These are phyloP conservation scores for Beauveria scarabaeidicola DNA, from an alignment of 2,329 filamentous ascomycete species.

Conservation along the genomic window DNA sequence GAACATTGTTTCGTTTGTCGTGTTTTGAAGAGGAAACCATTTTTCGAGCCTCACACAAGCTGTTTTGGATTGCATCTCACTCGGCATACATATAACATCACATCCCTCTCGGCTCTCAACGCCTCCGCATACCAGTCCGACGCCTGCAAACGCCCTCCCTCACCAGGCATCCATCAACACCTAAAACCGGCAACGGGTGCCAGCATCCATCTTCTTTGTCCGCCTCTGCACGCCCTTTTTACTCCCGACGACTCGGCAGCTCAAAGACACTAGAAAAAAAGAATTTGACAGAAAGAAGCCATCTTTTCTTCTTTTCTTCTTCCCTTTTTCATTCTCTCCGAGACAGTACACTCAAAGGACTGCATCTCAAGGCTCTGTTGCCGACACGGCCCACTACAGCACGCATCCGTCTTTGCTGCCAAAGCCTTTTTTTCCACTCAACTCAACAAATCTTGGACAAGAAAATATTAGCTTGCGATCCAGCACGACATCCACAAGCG, in stretches of 20 bases:
- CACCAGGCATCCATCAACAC: neutral
- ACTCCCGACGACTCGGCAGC: neutral
- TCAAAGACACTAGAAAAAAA: neutral
- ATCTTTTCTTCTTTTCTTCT: neutral
- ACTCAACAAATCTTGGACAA: neutral
- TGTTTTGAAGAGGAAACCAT: neutral
- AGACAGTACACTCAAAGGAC: too few species aligned
- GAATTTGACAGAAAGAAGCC: neutral
- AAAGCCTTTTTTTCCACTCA: neutral
- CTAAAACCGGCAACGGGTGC: neutral
- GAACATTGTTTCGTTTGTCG: neutral
- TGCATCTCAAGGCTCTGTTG: neutral
- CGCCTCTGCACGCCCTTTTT: neutral
- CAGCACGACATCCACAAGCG: neutral
- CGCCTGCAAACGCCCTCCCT: too few species aligned
- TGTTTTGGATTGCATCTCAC: too few species aligned
- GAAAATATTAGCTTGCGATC: neutral
- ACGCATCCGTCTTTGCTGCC: neutral
- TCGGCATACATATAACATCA: too few species aligned
- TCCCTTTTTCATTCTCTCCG: neutral
- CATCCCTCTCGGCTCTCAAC: neutral
- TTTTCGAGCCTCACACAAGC: neutral
- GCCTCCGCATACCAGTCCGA: neutral
- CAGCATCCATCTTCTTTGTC: neutral
- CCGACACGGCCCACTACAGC: neutral